phyloP scores from a whole-genome alignment of 2,329 filamentous ascomycete genomes.

The Calonectria ilicicola region DNA sequence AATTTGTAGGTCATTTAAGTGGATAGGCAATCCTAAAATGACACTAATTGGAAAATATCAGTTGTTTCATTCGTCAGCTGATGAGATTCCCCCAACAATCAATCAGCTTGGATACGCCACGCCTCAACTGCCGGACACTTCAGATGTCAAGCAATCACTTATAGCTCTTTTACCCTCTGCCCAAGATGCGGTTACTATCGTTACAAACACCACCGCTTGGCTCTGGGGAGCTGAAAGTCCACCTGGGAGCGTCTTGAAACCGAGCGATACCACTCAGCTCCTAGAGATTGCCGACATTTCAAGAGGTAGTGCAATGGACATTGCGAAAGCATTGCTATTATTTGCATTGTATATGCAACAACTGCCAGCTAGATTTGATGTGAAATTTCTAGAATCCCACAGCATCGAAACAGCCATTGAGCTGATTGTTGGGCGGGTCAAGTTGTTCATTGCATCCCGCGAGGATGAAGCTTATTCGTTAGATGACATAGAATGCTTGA shows the following conservation, averaged over 20 bases:
- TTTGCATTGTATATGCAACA: conserved; percentile 31
- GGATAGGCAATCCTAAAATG: too few relatives aligned
- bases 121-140: neutral
- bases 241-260: conserved; percentile 16
- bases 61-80: conserved; percentile 8
- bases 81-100: neutral
- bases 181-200: conserved; percentile 28
- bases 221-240: conserved; percentile 27
- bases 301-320: conserved; percentile 17
- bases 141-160: conserved; percentile 24
- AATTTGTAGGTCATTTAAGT: conserved; percentile 12
- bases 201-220: conserved; percentile 29
- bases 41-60: neutral
- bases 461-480: conserved; percentile 21
- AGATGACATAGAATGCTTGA: conserved; percentile 27
- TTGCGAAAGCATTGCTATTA: conserved; percentile 24
- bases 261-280: conserved; percentile 14
- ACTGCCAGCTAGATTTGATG: conserved; percentile 17
- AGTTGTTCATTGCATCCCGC: conserved; percentile 11
- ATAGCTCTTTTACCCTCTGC: conserved; percentile 24
- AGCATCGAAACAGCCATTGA: conserved; percentile 15
- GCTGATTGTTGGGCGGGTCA: conserved; percentile 21
- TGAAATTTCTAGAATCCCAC: conserved; percentile 7
- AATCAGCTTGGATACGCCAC: too few relatives aligned
- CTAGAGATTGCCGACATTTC: conserved; percentile 18